These are phyloP conservation scores for Starmerella apicola DNA, from an alignment of 805 yeast species.

Conservation along the genomic window DNA sequence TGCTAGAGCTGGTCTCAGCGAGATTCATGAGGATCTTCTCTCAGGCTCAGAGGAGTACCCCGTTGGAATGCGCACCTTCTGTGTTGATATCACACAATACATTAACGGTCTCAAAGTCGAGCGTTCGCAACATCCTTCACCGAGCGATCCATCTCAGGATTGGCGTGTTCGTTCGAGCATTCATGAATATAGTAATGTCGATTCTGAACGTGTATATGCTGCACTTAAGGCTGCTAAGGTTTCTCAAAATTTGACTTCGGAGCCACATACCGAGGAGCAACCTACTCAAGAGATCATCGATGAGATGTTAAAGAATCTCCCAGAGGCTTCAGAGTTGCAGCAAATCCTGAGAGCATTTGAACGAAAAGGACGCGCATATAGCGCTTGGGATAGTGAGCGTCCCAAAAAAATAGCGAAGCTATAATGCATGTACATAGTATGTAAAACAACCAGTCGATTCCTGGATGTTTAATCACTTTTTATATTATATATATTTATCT, in stretches of 20 bases:
- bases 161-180: slow-evolving; percentile 30
- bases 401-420: slow-evolving; percentile 9
- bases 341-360: slow-evolving; percentile 25
- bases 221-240: slow-evolving; percentile 23
- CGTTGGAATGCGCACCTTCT: slow-evolving; percentile 17
- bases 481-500: too few relatives aligned
- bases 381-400: slow-evolving; percentile 18
- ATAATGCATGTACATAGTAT: neutral
- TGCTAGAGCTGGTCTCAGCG: slow-evolving; percentile 10
- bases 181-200: slow-evolving; percentile 2
- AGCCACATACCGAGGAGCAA: slow-evolving; percentile 20
- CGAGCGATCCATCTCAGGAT: slow-evolving; percentile 18
- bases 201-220: slow-evolving; percentile 16
- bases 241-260: slow-evolving; percentile 22
- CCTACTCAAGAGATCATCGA: slow-evolving; percentile 19
- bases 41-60: neutral
- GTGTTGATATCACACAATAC: slow-evolving; percentile 14
- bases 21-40: neutral
- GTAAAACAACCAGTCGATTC: too few relatives aligned
- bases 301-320: slow-evolving; percentile 21
- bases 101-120: slow-evolving; percentile 21
- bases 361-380: slow-evolving; percentile 23
- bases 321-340: slow-evolving; percentile 23
- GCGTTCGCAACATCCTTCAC: slow-evolving; percentile 23
- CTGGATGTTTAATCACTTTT: too few relatives aligned